These are phyloP conservation scores for Talaromyces stipitatus DNA, from an alignment of 495 filamentous ascomycete genomes.

Conservation along the genomic window DNA sequence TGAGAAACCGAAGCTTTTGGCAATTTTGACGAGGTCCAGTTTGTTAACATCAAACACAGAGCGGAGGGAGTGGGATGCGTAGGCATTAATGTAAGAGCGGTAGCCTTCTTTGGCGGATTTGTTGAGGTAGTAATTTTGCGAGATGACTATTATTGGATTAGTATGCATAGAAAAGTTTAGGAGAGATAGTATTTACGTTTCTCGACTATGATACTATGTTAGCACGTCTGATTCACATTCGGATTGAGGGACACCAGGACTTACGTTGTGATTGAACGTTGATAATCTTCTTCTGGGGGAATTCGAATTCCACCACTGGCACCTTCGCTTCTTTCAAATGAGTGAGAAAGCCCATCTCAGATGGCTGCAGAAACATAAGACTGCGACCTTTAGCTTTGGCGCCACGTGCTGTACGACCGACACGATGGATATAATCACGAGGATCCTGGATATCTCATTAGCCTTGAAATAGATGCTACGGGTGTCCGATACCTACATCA, in stretches of 20 bases:
- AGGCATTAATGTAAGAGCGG: constrained; percentile 86
- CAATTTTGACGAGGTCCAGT: constrained; percentile 86
- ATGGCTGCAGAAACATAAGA: constrained; percentile 86
- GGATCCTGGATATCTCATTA: constrained; percentile 88
- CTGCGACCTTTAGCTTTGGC: constrained; percentile 73
- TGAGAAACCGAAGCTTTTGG: constrained; percentile 86
- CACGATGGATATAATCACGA: constrained; percentile 91
- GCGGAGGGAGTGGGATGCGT: constrained; percentile 82
- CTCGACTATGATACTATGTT: not conserved
- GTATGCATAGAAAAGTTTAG: not conserved
- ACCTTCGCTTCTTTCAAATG: constrained; percentile 88
- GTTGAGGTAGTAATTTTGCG: constrained; percentile 1
- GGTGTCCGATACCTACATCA: constrained; percentile 21
- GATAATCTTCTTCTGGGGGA: constrained; percentile 82
- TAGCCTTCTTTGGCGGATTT: constrained; percentile 64
- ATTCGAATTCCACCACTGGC: constrained; percentile 92
- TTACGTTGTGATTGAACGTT: constrained; percentile 95
- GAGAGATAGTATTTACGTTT: not conserved
- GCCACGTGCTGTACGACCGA: constrained; percentile 89
- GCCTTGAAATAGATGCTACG: constrained; percentile 82
- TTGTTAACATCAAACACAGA: constrained; percentile 91
- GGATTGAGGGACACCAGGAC: constrained; percentile 26
- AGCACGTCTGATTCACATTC: not conserved
- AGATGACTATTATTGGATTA: constrained; percentile 11
- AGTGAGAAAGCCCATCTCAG: constrained; percentile 84